Evolutionary conservation across 2,329 filamentous ascomycete species (phyloP).

Genomic region (Xylaria multiplex): DNA sequence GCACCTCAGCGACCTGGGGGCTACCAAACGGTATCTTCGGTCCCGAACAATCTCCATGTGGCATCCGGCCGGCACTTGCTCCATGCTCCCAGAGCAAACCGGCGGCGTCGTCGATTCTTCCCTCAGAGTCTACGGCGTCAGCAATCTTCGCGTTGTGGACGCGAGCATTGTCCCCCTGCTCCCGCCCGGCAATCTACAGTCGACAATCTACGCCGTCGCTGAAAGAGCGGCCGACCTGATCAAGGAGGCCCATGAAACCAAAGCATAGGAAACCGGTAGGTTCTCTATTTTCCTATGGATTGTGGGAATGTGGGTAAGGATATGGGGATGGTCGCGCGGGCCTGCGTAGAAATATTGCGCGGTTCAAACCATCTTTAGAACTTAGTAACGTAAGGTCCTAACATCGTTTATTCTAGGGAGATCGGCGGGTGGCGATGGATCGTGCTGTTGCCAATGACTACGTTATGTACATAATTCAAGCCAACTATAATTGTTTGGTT

Average conservation of each 20-base stretch:
- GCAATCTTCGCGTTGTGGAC: constrained; percentile 37
- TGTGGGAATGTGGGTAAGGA: too few species aligned
- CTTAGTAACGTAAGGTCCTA: too few species aligned
- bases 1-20: constrained; percentile 42
- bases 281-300: too few species aligned
- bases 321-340: too few species aligned
- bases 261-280: background rate
- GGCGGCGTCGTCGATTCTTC: constrained; percentile 37
- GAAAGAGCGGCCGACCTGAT: constrained; percentile 39
- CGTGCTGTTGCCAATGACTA: too few species aligned
- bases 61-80: constrained; percentile 60
- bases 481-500: too few species aligned
- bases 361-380: too few species aligned
- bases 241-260: constrained; percentile 20
- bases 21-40: constrained; percentile 49
- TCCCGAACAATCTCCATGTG: constrained; percentile 51
- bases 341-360: too few species aligned
- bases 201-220: constrained; percentile 38
- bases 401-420: too few species aligned
- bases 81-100: constrained; percentile 31
- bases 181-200: constrained; percentile 34
- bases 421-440: too few species aligned
- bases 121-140: constrained; percentile 33
- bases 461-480: too few species aligned
- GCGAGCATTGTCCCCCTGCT: constrained; percentile 38